These are phyloP conservation scores for Fusarium torreyae DNA, from an alignment of 2,329 filamentous ascomycete genomes.

Conservation along the genomic window DNA sequence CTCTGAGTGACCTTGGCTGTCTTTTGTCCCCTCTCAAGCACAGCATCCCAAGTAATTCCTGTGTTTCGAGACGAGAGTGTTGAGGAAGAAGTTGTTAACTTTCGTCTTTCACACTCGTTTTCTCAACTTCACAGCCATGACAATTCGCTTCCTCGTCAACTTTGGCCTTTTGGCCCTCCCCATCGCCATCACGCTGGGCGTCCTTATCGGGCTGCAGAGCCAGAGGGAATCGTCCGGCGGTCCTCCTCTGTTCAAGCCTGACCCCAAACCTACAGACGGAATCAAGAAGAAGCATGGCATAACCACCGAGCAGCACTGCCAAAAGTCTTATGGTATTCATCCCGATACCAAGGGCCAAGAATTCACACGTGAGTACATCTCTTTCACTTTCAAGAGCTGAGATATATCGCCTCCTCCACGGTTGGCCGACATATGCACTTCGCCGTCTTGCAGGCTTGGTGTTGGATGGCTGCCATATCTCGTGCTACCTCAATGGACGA, in stretches of 20 bases:
- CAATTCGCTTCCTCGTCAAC: conserved; percentile 63
- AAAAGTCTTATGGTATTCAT: conserved; percentile 58
- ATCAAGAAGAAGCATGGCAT: conserved; percentile 43
- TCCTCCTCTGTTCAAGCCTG: conserved; percentile 59
- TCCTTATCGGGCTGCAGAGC: conserved; percentile 65
- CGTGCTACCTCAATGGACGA: conserved; percentile 8
- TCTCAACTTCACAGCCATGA: conserved; percentile 51
- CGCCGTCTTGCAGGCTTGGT: not conserved
- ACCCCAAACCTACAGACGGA: conserved; percentile 33
- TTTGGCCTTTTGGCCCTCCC: conserved; percentile 65
- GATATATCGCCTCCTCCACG: not conserved
- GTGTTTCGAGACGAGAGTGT: not conserved
- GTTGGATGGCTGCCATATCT: not conserved
- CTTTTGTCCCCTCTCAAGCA: not conserved
- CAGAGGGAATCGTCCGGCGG: conserved; percentile 60
- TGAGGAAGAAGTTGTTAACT: conserved; percentile 4
- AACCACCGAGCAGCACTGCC: conserved; percentile 41
- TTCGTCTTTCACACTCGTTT: conserved; percentile 9
- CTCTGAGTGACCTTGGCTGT: not conserved
- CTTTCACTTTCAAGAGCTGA: not conserved
- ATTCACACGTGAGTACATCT: conserved; percentile 61
- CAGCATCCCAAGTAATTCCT: not conserved
- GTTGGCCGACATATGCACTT: conserved; percentile 1
- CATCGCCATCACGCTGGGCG: conserved; percentile 64
- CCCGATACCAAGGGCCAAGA: conserved; percentile 60